Conservation (phyloP, 768 basidiomycete genomes). For the Psilocybe azurescens region DNA sequence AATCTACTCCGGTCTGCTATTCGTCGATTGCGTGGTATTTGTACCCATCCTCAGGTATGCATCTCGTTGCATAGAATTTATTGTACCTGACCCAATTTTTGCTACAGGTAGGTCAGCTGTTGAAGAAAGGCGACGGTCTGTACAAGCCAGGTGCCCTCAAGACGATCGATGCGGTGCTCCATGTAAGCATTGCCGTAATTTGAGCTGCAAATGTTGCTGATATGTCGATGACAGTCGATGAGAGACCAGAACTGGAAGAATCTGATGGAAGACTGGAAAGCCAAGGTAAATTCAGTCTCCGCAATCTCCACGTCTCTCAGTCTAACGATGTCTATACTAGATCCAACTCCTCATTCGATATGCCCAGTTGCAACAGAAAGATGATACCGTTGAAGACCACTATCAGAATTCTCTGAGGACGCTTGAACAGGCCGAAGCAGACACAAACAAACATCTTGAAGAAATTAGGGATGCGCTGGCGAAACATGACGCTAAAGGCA, state of each 20-base stretch:
- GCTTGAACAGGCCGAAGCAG: slow-evolving; percentile 62
- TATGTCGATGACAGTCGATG: slow-evolving; percentile 55
- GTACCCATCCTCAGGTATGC: slow-evolving; percentile 83
- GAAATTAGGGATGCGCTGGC: slow-evolving; percentile 58
- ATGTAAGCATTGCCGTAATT: slow-evolving; percentile 43
- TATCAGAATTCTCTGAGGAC: slow-evolving; percentile 61
- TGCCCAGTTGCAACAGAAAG: slow-evolving; percentile 68
- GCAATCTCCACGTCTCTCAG: slow-evolving; percentile 1
- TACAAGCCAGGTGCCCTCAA: slow-evolving; percentile 69
- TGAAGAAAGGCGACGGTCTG: slow-evolving; percentile 54
- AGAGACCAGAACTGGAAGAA: slow-evolving; percentile 75
- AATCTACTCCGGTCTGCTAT: slow-evolving; percentile 63
- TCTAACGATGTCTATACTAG: slow-evolving; percentile 35
- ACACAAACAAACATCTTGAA: slow-evolving; percentile 54
- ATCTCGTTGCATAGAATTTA: background rate
- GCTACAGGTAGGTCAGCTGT: slow-evolving; percentile 75
- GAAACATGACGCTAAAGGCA: slow-evolving; percentile 58
- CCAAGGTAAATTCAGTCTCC: slow-evolving; percentile 49
- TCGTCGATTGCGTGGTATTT: slow-evolving; percentile 80
- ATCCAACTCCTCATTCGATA: slow-evolving; percentile 56
- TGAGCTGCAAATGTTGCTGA: background rate
- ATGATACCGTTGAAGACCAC: slow-evolving; percentile 45
- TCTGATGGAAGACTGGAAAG: slow-evolving; percentile 70
- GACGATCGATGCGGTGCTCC: slow-evolving; percentile 80
- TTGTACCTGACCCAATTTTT: slow-evolving; percentile 1